Evolutionary conservation across 2,329 filamentous ascomycete genomes (phyloP), one percentile per base, ranked within the genome.

Genomic region (Chaetomium sp.): DNA sequence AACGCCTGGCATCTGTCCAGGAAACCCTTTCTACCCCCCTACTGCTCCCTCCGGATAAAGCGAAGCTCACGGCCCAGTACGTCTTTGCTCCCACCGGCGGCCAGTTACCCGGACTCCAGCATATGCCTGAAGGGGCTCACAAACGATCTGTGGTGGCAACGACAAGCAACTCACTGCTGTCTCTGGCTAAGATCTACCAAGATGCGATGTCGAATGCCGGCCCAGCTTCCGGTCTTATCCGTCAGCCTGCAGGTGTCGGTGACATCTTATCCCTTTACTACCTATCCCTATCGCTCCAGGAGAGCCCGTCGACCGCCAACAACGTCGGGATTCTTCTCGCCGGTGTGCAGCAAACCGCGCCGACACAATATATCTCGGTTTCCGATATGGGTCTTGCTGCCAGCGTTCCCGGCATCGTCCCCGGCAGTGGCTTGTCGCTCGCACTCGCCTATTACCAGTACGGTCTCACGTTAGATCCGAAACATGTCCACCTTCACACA

Each of bases 291-390:
- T 96, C 95, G 0, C 83, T 99, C 2, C 95, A 97, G 69, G 93
- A 95, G 56, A 98, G 95, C 72, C 95, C 95, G 2, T 99, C 95
- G 0, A 99, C 95, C 0, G 95, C 95, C 0, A 99, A 99, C 75
- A 99, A 99, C 75, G 93, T 99, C 13, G 95, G 95, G 3, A 99
- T 99, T 62, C 82, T 99, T 31, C 86, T 99, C n/a, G 95, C 95
- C 5, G 92, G 95, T 63, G 91, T 98, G 23, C 95, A 97, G 73
- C 93, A 96, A 71, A 75, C 79, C 27, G 59, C 78, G 67, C 79
- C 77, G 19, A 76, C 78, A 68, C 79, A 77, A 19, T 71, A 67
- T 10, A 50, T 66, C 7, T 63, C 74, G 1, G 56, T 61, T 71
- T 29, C 72, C 71, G 62, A 70, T 5, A 51, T 71, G 73, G 25